Conservation (phyloP, 1,284 basidiomycete genomes). For the Ceratobasidium sp. region DNA sequence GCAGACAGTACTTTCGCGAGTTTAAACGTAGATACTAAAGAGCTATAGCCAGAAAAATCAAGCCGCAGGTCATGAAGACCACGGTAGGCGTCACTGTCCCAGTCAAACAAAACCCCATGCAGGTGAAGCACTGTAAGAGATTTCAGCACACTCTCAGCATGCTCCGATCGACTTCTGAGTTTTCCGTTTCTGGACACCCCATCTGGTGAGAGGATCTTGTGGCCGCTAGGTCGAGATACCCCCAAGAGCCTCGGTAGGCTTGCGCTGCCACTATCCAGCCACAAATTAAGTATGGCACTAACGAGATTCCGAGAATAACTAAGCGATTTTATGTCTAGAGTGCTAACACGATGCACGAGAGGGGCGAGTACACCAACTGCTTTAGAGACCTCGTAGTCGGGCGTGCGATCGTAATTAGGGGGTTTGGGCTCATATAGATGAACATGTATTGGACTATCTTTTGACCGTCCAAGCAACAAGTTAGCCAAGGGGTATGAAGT, state of each 20-base stretch:
- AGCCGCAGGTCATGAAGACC: neutral
- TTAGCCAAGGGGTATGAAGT: neutral
- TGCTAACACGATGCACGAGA: neutral
- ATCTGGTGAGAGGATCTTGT: neutral
- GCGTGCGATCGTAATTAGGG: neutral
- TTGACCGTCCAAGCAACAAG: neutral
- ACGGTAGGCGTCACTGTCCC: neutral
- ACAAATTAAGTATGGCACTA: neutral
- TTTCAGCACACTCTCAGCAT: neutral
- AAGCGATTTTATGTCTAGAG: neutral
- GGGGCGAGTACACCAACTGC: neutral
- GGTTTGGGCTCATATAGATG: neutral
- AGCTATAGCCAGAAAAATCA: neutral
- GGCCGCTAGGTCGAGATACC: neutral
- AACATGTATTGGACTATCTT: neutral
- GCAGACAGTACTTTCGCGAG: neutral
- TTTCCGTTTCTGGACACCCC: neutral
- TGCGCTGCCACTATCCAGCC: neutral
- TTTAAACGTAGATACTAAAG: neutral
- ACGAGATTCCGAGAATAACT: conserved; percentile 5
- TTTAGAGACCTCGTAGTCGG: neutral
- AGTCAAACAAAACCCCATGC: neutral
- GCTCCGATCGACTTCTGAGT: neutral
- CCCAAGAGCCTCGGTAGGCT: neutral
- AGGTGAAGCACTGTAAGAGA: neutral